A percentile compares a stretch with the other conserved stretches of the same genome.
These are phyloP conservation scores for Vaccinium corymbosum DNA, from an alignment of 148 eudicot species.

Conservation along the genomic window DNA sequence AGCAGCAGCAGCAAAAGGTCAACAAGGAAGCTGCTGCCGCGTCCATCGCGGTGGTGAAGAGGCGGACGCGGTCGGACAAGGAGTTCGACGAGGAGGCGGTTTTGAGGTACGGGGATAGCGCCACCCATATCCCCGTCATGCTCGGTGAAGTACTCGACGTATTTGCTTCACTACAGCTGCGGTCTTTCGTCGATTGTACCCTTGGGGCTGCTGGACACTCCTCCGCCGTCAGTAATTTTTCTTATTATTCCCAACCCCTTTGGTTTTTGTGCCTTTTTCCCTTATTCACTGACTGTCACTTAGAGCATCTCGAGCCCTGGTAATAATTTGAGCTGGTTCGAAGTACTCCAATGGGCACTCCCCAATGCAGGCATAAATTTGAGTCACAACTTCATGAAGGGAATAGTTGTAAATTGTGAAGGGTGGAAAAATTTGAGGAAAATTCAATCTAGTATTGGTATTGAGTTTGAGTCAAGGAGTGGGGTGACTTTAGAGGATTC, in stretches of 20 bases:
- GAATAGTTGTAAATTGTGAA: too few species aligned
- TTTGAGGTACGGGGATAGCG: conserved; percentile 44
- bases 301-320: too few species aligned
- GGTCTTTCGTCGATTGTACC: conserved; percentile 83
- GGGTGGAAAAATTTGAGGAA: too few species aligned
- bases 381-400: too few species aligned
- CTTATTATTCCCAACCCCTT: background rate
- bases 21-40: background rate
- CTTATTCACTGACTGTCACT: too few species aligned
- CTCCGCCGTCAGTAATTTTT: conserved; percentile 53
- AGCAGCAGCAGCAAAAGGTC: background rate
- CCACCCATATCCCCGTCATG: conserved; percentile 78
- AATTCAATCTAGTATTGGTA: too few species aligned
- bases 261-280: background rate
- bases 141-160: conserved; percentile 85
- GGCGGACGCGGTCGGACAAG: conserved; percentile 73
- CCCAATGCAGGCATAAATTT: too few species aligned
- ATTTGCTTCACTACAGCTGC: conserved; percentile 46
- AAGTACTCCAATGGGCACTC: too few species aligned
- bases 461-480: too few species aligned
- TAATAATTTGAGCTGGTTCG: too few species aligned
- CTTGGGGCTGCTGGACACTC: conserved; percentile 96
- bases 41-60: conserved; percentile 34
- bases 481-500: too few species aligned
- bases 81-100: conserved; percentile 55